phyloP scores from a whole-genome alignment of 768 basidiomycete species.

The Mycena rosella region DNA sequence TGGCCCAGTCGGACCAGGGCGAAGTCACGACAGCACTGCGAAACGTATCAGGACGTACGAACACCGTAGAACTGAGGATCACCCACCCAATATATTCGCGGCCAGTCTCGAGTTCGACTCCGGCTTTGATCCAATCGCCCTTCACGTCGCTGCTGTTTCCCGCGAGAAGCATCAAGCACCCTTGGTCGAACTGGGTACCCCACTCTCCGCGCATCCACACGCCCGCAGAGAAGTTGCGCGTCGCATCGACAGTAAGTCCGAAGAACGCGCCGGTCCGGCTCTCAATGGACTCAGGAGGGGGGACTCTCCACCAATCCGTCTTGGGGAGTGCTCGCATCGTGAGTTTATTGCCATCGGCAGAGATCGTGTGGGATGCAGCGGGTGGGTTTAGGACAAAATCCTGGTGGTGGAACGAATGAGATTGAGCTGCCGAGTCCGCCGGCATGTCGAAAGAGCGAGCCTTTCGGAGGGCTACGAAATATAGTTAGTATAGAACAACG shows the following conservation, averaged over 20 bases:
- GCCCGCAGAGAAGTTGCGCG: constrained; percentile 30
- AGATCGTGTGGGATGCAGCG: constrained; percentile 27
- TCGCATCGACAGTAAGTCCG: constrained; percentile 26
- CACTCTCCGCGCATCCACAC: constrained; percentile 30
- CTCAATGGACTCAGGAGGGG: constrained; percentile 26
- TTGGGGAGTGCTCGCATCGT: constrained; percentile 21
- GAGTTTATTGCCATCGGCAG: constrained; percentile 20
- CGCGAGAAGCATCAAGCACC: constrained; percentile 33
- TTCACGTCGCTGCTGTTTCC: constrained; percentile 14
- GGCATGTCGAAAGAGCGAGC: background rate
- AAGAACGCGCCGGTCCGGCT: constrained; percentile 31
- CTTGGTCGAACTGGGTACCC: constrained; percentile 31
- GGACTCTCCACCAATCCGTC: constrained; percentile 33
- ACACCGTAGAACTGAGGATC: background rate
- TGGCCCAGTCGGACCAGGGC: constrained; percentile 35
- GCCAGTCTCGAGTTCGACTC: constrained; percentile 30
- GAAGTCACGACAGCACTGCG: constrained; percentile 28
- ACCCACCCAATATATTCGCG: constrained; percentile 25
- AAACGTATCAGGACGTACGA: background rate
- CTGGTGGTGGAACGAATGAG: constrained; percentile 16
- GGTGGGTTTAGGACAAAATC: constrained; percentile 28
- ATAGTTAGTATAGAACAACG: background rate
- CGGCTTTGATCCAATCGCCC: constrained; percentile 33
- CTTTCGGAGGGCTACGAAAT: background rate
- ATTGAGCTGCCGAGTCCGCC: background rate